These are phyloP conservation scores for Plasmodium vinckei DNA, from an alignment of 169 alveolate species.

Conservation along the genomic window DNA sequence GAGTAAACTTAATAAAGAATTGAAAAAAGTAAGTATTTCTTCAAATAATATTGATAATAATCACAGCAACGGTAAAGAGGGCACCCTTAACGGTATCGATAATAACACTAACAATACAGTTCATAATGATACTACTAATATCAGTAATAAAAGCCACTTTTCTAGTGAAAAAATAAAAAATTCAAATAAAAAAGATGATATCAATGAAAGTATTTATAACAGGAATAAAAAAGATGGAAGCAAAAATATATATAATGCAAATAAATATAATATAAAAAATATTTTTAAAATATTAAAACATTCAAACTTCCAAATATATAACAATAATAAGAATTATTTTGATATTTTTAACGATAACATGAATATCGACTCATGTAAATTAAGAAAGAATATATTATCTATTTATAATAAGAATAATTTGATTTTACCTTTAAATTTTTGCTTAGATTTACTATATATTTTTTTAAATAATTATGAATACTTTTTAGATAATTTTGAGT, in stretches of 20 bases:
- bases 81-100: not conserved
- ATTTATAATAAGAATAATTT: slow-evolving; percentile 65
- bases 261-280: slow-evolving; percentile 52
- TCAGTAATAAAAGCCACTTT: not conserved
- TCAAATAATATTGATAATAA: slow-evolving; percentile 1
- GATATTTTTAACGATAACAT: slow-evolving; percentile 17
- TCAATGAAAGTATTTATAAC: not conserved
- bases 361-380: slow-evolving; percentile 1
- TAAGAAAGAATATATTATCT: slow-evolving; percentile 42
- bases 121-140: not conserved
- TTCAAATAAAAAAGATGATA: not conserved
- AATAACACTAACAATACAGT: not conserved
- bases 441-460: slow-evolving; percentile 61
- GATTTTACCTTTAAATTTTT: slow-evolving; percentile 59
- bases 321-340: slow-evolving; percentile 4
- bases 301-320: slow-evolving; percentile 14
- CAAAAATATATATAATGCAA: slow-evolving; percentile 11
- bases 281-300: slow-evolving; percentile 68
- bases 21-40: too few species aligned
- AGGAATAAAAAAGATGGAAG: not conserved
- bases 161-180: not conserved
- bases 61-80: not conserved
- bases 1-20: too few species aligned
- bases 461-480: slow-evolving; percentile 65
- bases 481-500: slow-evolving; percentile 61